These are phyloP conservation scores for Claviceps quebecensis DNA, from an alignment of 2,329 filamentous ascomycete species.

Conservation along the genomic window DNA sequence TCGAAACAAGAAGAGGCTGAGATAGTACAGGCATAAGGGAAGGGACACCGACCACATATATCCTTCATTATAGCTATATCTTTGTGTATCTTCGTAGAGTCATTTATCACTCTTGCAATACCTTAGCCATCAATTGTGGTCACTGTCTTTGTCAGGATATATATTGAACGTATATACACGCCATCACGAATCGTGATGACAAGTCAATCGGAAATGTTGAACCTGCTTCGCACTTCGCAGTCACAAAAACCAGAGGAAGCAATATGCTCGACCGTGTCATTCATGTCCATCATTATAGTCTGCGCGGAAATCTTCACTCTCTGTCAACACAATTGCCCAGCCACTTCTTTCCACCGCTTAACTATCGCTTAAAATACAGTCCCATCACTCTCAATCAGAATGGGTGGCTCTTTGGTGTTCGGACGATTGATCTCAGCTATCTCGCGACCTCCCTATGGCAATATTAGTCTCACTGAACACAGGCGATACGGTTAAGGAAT, in stretches of 20 bases:
- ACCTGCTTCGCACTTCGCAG: background rate
- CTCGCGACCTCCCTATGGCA: conserved; percentile 66
- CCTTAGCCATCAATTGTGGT: no score
- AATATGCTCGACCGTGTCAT: background rate
- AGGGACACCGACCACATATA: no score
- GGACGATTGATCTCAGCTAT: conserved; percentile 90
- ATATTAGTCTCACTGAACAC: background rate
- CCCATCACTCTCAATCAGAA: conserved; percentile 90
- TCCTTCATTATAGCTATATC: no score
- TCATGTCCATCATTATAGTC: background rate
- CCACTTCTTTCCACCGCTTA: background rate
- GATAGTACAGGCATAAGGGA: no score
- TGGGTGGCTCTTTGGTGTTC: conserved; percentile 92
- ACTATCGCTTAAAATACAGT: conserved; percentile 64
- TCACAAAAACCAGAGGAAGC: background rate
- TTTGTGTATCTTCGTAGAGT: no score
- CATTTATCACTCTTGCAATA: no score
- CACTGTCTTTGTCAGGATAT: no score
- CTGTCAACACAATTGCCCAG: background rate
- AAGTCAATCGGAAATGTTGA: background rate
- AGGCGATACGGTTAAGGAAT: background rate
- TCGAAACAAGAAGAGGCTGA: no score
- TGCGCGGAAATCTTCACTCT: background rate
- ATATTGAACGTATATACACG: no score
- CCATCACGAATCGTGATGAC: background rate